Conservation (phyloP, 768 basidiomycete genomes). For the Termitomyces sp. region DNA sequence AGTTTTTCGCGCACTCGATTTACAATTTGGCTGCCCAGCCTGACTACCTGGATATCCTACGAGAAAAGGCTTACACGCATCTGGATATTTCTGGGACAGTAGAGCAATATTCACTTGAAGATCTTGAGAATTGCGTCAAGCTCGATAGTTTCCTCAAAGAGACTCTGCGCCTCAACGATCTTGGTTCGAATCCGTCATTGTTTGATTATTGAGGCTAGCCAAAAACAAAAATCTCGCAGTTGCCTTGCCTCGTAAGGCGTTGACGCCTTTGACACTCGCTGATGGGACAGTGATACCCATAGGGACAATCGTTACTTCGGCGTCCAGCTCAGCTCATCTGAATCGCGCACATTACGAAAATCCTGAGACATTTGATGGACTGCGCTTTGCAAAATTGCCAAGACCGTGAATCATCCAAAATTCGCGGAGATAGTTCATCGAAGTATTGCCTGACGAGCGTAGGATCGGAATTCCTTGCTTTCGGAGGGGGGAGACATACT, state of each 20-base stretch:
- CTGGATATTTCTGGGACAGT: not conserved
- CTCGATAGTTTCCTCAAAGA: not conserved
- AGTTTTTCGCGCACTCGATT: not conserved
- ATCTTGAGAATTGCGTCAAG: not conserved
- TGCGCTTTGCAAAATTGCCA: constrained; percentile 27
- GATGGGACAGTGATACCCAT: not conserved
- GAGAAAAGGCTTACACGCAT: not conserved
- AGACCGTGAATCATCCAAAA: not conserved
- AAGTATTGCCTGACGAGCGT: constrained; percentile 12
- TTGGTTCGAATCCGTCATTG: not conserved
- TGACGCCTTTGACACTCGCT: not conserved
- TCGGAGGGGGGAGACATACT: constrained; percentile 23
- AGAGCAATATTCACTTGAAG: not conserved
- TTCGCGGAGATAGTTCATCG: not conserved
- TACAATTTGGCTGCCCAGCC: not conserved
- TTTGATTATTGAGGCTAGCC: not conserved
- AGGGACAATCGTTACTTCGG: not conserved
- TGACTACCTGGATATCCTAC: not conserved
- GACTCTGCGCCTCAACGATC: not conserved
- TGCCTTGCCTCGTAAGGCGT: too few species aligned
- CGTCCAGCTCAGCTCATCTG: not conserved
- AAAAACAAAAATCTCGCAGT: not conserved
- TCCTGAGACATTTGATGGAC: constrained; percentile 33
- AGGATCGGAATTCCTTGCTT: constrained; percentile 10
- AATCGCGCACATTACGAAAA: constrained; percentile 28